Base-by-base conservation (phyloP, 331 rosid species). In the Stylosanthes scabra region DNA sequence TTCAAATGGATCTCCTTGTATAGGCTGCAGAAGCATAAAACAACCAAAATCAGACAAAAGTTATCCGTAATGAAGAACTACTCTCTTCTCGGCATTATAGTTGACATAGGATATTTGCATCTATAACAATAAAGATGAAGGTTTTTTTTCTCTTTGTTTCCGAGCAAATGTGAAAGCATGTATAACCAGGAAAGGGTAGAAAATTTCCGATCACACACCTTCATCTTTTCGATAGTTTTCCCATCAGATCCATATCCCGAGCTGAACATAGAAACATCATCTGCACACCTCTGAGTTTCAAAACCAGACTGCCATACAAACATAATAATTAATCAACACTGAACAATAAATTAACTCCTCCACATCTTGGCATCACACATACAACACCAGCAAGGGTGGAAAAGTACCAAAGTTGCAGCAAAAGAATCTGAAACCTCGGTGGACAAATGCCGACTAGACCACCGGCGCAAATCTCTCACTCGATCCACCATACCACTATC, bases 191-290 rank as follows among this genome's bases (percentile, higher is more conserved):
- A 63, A 45, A 66, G 56, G 14, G 13, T 60, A 74, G 14, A 68
- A 66, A 25, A 25, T 52, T 40, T 46, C 46, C 56, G n/a, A n/a
- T 39, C 76, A 49, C 84, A 66, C 57, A 88, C 91, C 83, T 81
- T 86, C 85, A 82, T 85, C 60, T 84, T 87, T 68, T 85, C 97
- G 68, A 86, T 61, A 39, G 84, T 84, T 76, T 82, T 89, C 82
- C 76, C 95, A 84, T 88, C 90, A 45, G 84, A 86, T 74, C 83
- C 89, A 40, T 86, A 86, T 20, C 88, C 70, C 45, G 94, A 91
- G 74, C 92, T 89, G 14, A 87, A 47, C 0, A 82, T 83, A 2
- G 95, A 85, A 71, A 67, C 80, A 64, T 66, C 78, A 66, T 88
- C 95, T 45, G 83, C 91, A 79, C 69, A 74, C 29, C 64, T 73